Percentiles rank a stretch among this genome's conserved stretches.
These are phyloP conservation scores for Castanea crenata DNA, from an alignment of 306 rosid genomes.

Conservation along the genomic window DNA sequence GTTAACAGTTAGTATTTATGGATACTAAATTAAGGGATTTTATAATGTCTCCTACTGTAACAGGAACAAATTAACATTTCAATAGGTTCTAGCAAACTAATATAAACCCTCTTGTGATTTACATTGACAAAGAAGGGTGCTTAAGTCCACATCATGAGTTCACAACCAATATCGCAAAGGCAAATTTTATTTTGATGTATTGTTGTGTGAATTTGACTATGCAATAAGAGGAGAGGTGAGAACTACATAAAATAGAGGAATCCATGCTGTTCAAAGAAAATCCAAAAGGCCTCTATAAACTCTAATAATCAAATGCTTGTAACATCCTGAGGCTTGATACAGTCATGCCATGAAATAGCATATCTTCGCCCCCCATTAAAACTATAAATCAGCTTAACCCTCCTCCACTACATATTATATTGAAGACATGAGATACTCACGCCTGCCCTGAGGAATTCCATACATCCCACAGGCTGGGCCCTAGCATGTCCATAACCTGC, in stretches of 20 bases:
- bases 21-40: too few species aligned
- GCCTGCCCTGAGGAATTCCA: slow-evolving; percentile 95
- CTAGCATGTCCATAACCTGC: slow-evolving; percentile 99
- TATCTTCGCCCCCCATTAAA: not conserved
- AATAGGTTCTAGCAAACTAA: too few species aligned
- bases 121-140: too few species aligned
- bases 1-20: not conserved
- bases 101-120: too few species aligned
- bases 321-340: not conserved
- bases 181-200: not conserved
- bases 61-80: too few species aligned
- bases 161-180: not conserved
- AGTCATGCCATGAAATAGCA: not conserved
- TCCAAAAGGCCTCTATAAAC: not conserved
- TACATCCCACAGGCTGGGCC: slow-evolving; percentile 98
- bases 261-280: not conserved
- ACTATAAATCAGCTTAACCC: not conserved
- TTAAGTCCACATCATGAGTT: too few species aligned
- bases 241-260: not conserved
- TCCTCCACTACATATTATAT: not conserved
- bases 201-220: not conserved
- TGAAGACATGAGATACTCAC: slow-evolving; percentile 50
- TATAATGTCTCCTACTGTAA: too few species aligned
- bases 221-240: not conserved
- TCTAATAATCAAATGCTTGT: too few species aligned